Conservation (phyloP, 306 rosid genomes). For the Comarum palustre region DNA sequence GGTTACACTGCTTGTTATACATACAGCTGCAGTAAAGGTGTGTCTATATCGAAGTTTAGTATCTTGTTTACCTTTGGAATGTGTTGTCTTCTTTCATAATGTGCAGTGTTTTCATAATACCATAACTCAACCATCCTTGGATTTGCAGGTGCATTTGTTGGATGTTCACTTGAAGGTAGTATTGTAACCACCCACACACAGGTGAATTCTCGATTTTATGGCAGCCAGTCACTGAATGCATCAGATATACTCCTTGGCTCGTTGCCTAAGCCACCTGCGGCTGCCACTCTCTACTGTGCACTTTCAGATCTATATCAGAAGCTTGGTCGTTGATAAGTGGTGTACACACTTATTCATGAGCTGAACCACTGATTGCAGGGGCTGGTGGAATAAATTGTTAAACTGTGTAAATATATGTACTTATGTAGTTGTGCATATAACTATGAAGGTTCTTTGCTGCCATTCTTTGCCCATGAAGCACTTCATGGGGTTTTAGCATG, state of each 20-base stretch:
- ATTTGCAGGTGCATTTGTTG: slow-evolving; percentile 87
- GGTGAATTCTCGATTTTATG: slow-evolving; percentile 78
- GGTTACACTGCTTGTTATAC: slow-evolving; percentile 90
- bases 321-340: slow-evolving; percentile 38
- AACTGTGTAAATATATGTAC: slow-evolving; percentile 10
- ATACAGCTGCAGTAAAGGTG: slow-evolving; percentile 96
- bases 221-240: slow-evolving; percentile 70
- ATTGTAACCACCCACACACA: slow-evolving; percentile 58
- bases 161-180: slow-evolving; percentile 92
- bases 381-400: neutral
- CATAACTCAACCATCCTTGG: slow-evolving; percentile 8
- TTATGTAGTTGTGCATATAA: slow-evolving; percentile 33
- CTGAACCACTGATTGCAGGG: slow-evolving; percentile 9
- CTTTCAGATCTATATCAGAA: slow-evolving; percentile 68
- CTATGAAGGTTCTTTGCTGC: slow-evolving; percentile 32
- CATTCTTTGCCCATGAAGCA: slow-evolving; percentile 43
- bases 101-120: neutral
- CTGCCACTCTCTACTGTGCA: slow-evolving; percentile 67
- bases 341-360: neutral
- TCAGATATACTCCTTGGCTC: slow-evolving; percentile 77
- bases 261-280: slow-evolving; percentile 91
- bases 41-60: neutral
- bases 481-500: slow-evolving; percentile 13
- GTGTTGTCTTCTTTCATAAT: neutral
- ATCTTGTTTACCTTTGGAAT: neutral